Base-by-base conservation (phyloP, 768 basidiomycete genomes). In the Lactifluus pinguis region DNA sequence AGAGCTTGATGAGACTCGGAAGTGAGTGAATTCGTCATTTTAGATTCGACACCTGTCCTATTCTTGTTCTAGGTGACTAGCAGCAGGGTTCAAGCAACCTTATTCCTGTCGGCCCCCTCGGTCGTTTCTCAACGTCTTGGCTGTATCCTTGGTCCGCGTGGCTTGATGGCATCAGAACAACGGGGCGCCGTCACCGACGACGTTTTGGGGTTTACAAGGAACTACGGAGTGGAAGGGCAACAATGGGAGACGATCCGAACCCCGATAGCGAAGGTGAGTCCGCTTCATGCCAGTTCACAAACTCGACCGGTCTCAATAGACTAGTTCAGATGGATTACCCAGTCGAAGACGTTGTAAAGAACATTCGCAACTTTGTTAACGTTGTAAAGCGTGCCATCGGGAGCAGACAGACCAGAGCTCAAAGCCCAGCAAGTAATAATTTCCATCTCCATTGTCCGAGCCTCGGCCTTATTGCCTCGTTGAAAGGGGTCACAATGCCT, bases 111-210 rank as follows among this genome's bases (percentile, higher is more conserved):
- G 55, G 90, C 91, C 0, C 84, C 91, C 3, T 79, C 83, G 49
- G 74, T 84, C 36, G 90, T 98, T 63, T 86, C 87, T 13, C 84
- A 88, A 5, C 85, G 82, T 68, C 79, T 98, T 2, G 94, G 84
- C 72, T 75, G 90, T 75, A 74, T 87, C 72, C 76, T 89, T 74
- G 74, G 95, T 67, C 95, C 93, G 45, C 83, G 91, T 55, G 95
- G 95, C 58, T 75, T 98, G 49, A 97, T 99, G 95, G 95, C 97
- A 11, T 89, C 90, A 7, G 91, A 88, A 63, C 85, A 93, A 71
- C 81, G 94, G 59, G 97, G 97, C 5, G 95, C 95, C 1, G 95
- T 98, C 19, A 91, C 92, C 1, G 89, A 93, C 53, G 92, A 98
- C 61, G 78, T 98, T 45, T 85, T 79, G 15, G 84, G 82, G 83